A percentile compares a stretch with the other conserved stretches of the same genome.
These are phyloP conservation scores for Paraurostyla sp. DNA, from an alignment of 73 alveolate genomes.

Conservation along the genomic window DNA sequence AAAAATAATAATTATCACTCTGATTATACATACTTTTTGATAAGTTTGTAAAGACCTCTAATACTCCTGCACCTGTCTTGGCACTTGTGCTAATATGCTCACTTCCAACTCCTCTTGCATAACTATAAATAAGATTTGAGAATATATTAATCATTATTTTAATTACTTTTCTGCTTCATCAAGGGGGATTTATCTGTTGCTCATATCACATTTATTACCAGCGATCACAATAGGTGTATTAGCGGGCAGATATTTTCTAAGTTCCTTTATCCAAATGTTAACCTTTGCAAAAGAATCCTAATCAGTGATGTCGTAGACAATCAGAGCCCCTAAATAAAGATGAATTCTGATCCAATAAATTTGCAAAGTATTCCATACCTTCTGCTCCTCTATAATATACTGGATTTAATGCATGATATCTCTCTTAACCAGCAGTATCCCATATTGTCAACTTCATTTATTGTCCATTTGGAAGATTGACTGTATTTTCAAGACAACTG, in stretches of 20 bases:
- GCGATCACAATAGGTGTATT: conserved; percentile 86
- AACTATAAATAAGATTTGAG: conserved; percentile 52
- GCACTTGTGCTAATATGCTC: conserved; percentile 91
- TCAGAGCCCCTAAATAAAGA: conserved; percentile 77
- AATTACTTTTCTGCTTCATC: conserved; percentile 76
- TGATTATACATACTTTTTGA: conserved; percentile 47
- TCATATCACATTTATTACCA: conserved; percentile 90
- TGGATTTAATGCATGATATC: conserved; percentile 85
- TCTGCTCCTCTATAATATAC: conserved; percentile 89
- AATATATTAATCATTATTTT: conserved; percentile 51
- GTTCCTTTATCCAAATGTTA: conserved; percentile 88
- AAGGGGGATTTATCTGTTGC: conserved; percentile 34
- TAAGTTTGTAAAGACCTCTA: conserved; percentile 70
- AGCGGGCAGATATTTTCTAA: conserved; percentile 73
- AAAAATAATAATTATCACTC: neutral
- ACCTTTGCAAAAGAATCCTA: conserved; percentile 85
- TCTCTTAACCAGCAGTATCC: conserved; percentile 97
- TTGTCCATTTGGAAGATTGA: conserved; percentile 67
- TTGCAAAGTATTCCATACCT: conserved; percentile 7
- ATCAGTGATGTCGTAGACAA: conserved; percentile 94
- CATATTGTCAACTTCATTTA: conserved; percentile 78
- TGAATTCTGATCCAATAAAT: neutral
- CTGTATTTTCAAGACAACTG: conserved; percentile 80
- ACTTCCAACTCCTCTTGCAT: conserved; percentile 80
- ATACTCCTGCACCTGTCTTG: conserved; percentile 86